Evolutionary conservation across 139 green algal species (phyloP).

Genomic region (Cymbomonas tetramitiformis): DNA sequence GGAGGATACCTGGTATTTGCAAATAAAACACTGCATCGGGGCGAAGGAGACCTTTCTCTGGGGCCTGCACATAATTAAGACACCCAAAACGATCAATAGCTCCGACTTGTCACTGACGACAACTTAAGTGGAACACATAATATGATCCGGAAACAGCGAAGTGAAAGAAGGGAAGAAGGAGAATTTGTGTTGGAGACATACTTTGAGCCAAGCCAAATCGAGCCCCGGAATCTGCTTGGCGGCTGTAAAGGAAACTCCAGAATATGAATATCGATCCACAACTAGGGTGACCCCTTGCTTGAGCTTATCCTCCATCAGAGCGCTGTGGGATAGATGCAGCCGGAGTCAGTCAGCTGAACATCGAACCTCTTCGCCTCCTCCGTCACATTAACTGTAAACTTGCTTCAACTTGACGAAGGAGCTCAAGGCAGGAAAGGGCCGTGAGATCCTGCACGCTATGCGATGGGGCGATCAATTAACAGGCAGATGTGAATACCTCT

Average conservation of each 20-base stretch:
- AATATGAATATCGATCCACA: conserved; percentile 83
- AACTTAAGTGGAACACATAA: no score
- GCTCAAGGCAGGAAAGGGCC: no score
- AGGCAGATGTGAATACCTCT: no score
- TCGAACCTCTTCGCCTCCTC: background rate
- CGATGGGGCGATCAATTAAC: background rate
- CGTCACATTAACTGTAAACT: background rate
- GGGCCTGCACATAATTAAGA: no score
- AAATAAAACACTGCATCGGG: conserved; percentile 77
- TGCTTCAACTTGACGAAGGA: no score
- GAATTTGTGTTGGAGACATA: no score
- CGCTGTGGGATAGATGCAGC: background rate
- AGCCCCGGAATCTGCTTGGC: conserved; percentile 61
- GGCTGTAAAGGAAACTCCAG: conserved; percentile 72
- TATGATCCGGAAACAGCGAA: no score
- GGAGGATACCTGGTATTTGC: no score
- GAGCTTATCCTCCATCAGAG: conserved; percentile 33
- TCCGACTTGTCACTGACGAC: no score
- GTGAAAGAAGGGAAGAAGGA: no score
- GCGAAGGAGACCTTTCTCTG: conserved; percentile 47
- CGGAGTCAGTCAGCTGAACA: background rate
- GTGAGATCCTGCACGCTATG: background rate
- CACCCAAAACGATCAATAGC: no score
- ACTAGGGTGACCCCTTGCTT: conserved; percentile 67
- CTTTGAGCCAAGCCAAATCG: conserved; percentile 57